Percentiles rank a stretch among this genome's conserved stretches.
Conservation (phyloP, 2,329 filamentous ascomycete genomes). For the Ceratocystis papillata region DNA sequence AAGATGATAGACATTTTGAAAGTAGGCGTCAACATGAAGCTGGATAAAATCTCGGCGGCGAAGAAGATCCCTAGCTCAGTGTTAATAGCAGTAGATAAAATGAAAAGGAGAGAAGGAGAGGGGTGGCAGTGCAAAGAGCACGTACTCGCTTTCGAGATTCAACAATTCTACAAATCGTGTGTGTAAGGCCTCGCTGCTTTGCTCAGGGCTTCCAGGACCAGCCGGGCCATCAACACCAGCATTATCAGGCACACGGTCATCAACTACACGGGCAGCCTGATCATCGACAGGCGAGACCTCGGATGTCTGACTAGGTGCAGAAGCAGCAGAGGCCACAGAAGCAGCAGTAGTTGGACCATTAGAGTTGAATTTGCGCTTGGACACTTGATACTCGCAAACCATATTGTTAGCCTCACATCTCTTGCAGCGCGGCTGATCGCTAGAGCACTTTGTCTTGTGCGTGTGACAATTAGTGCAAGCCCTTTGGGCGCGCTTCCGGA, state of each 20-base stretch:
- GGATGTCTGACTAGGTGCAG: neutral
- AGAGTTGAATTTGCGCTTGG: constrained; percentile 33
- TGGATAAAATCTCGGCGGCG: constrained; percentile 32
- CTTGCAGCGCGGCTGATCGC: constrained; percentile 34
- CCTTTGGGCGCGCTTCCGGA: constrained; percentile 35
- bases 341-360: neutral
- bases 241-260: constrained; percentile 23
- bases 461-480: constrained; percentile 36
- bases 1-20: constrained; percentile 33
- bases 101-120: neutral
- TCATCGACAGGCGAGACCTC: constrained; percentile 17
- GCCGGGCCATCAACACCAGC: constrained; percentile 19
- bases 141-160: constrained; percentile 24
- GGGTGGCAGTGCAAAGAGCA: neutral
- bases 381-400: constrained; percentile 34
- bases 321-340: neutral
- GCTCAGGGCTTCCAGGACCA: constrained; percentile 20
- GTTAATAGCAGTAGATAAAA: neutral
- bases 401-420: constrained; percentile 32
- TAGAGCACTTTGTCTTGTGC: constrained; percentile 38
- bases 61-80: constrained; percentile 30
- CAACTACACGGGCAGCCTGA: constrained; percentile 16
- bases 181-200: constrained; percentile 20
- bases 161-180: constrained; percentile 20
- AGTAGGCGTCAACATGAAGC: constrained; percentile 34